Base-by-base conservation (phyloP, 1,284 basidiomycete species). In the Ustilago vetiveriae region DNA sequence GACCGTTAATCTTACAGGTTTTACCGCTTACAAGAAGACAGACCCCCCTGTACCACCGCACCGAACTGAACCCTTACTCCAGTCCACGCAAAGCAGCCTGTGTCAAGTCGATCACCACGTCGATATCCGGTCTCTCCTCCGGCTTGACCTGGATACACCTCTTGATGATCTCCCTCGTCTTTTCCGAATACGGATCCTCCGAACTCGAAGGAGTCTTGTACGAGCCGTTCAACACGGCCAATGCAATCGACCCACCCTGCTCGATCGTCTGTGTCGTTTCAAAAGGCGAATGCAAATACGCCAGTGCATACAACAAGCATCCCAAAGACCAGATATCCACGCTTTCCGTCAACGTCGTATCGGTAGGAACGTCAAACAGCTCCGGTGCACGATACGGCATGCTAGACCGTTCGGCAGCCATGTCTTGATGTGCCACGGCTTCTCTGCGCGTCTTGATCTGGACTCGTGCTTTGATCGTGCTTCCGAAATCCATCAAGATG, bases 401-500 rank as follows among this genome's bases (percentile, higher is more conserved):
- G 26, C 77, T 77, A 7, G 75, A 78, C 13, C 74, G 74, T 43
- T 80, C 79, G 2, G 78, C 76, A 7, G 79, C 79, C 26, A 80
- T 37, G 47, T 81, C 78, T 48, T 82, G 81, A 35, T 82, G 76
- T 26, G 78, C 75, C 7, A 82, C 54, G 0, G 95, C 95, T 79
- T 94, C 90, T 17, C 89, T 89, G 39, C 95, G 88, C 51, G 87
- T 92, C 62, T 90, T 87, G 59, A 95, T 87, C 41, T 85, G 85
- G 53, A 95, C 87, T 33, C 92, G 86, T 8, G 93, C 93, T 75
- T 89, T 90, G 76, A 89, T 85, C 6, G 89, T 88, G 66, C 92
- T 95, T 14, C 95, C 95, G 83, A 99, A 95, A 84, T 99, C 95
- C 95, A 98, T 98, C 16, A 99, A 87, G 67, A 98, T 91, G 11